Percentiles rank a stretch among this genome's conserved stretches.
Conservation (phyloP, 306 rosid species). For the Dryas alaskensis region DNA sequence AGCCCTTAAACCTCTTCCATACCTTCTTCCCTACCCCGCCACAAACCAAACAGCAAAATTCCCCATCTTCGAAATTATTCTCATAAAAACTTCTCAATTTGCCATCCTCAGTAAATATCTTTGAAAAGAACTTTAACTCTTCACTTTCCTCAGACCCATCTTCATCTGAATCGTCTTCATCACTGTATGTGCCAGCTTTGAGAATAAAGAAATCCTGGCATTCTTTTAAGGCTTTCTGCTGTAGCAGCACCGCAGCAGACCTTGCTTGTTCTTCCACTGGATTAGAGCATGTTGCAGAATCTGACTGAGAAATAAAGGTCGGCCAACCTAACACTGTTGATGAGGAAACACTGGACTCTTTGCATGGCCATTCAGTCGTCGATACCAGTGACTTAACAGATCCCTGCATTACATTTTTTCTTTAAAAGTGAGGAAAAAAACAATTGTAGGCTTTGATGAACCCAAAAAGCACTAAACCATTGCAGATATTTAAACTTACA, state of each 20-base stretch:
- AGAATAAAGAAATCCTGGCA: conserved; percentile 14
- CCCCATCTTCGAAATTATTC: conserved; percentile 18
- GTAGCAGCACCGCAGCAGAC: conserved; percentile 4
- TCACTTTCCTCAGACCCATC: conserved; percentile 15
- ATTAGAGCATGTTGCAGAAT: conserved; percentile 1
- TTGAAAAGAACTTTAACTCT: conserved; percentile 23
- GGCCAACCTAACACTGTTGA: conserved; percentile 11
- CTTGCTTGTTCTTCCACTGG: conserved; percentile 18
- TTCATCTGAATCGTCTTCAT: neutral
- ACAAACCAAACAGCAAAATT: conserved; percentile 31
- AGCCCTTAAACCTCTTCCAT: conserved; percentile 41
- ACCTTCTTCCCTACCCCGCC: conserved; percentile 17
- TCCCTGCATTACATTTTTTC: neutral
- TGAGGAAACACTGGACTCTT: conserved; percentile 2
- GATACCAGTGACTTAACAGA: neutral
- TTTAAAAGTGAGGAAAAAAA: neutral
- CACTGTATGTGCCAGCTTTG: neutral
- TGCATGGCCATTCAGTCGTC: conserved; percentile 17
- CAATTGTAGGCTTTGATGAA: neutral
- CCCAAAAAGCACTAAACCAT: too few species aligned
- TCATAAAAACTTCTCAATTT: conserved; percentile 28
- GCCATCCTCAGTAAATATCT: conserved; percentile 16
- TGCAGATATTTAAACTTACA: too few species aligned
- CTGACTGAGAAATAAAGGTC: neutral
- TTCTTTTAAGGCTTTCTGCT: conserved; percentile 15